phyloP scores from a whole-genome alignment of 495 filamentous ascomycete genomes.

The Talaromyces borbonicus region DNA sequence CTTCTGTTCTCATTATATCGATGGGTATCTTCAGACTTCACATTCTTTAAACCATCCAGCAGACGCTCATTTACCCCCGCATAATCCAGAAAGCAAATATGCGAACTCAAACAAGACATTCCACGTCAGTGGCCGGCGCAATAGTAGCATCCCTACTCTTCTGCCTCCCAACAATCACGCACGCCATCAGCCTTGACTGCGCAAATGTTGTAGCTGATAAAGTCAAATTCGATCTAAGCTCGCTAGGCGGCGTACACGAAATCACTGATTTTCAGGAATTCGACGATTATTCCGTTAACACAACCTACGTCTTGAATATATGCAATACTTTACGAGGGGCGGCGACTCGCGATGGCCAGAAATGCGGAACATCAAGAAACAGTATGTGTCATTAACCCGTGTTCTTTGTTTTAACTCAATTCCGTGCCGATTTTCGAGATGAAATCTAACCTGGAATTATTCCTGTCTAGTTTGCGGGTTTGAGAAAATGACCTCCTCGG shows the following conservation, averaged over 20 bases:
- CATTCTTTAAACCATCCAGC: neutral
- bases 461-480: conserved; percentile 70
- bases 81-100: conserved; percentile 12
- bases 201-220: conserved; percentile 44
- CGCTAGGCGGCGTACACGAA: conserved; percentile 67
- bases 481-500: conserved; percentile 31
- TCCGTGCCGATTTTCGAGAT: neutral
- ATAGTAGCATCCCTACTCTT: conserved; percentile 26
- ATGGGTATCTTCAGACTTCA: neutral
- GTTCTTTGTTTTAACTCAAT: neutral
- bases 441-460: no score
- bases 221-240: conserved; percentile 52
- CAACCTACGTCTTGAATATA: conserved; percentile 82
- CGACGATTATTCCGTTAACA: conserved; percentile 47
- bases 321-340: conserved; percentile 55
- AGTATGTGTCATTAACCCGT: conserved; percentile 25
- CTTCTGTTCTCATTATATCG: no score
- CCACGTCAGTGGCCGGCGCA: conserved; percentile 3
- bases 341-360: conserved; percentile 50
- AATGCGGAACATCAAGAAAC: conserved; percentile 45
- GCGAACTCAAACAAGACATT: conserved; percentile 25
- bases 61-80: neutral
- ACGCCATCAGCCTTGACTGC: conserved; percentile 51
- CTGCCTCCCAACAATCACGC: conserved; percentile 34
- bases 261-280: conserved; percentile 47